Evolutionary conservation across 2,329 filamentous ascomycete species (phyloP).

Genomic region (Fusarium keratoplasticum): DNA sequence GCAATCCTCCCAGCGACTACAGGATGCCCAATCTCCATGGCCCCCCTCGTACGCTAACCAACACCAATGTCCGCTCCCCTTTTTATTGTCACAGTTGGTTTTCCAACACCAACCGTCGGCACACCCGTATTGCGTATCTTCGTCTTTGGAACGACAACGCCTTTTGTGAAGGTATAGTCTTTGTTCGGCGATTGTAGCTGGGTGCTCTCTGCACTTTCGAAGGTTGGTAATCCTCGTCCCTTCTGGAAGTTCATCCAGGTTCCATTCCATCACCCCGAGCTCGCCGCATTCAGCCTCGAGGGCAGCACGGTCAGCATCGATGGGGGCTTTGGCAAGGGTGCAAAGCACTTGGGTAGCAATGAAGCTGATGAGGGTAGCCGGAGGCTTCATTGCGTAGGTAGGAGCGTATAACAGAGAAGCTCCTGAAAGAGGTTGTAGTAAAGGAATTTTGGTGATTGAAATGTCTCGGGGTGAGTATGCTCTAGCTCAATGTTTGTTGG

Average conservation of each 20-base stretch:
- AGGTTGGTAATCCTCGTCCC: not conserved
- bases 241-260: not conserved
- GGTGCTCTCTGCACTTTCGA: not conserved
- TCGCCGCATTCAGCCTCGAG: not conserved
- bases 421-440: not conserved
- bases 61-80: not conserved
- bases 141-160: not conserved
- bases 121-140: constrained; percentile 1
- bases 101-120: not conserved
- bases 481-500: not conserved
- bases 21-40: not conserved
- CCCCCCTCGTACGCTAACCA: constrained; percentile 24
- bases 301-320: not conserved
- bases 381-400: not conserved
- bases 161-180: not conserved
- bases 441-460: not conserved
- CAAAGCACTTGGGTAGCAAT: not conserved
- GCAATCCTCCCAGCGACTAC: not conserved
- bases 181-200: not conserved
- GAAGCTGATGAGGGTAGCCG: not conserved
- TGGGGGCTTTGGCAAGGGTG: not conserved
- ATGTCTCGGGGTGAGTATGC: not conserved
- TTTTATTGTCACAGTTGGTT: not conserved
- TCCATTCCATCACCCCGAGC: not conserved
- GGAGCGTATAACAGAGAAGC: not conserved